Conservation (phyloP, 225 moss, liverwort and hornwort genomes). For the Sphagnum contortum region DNA sequence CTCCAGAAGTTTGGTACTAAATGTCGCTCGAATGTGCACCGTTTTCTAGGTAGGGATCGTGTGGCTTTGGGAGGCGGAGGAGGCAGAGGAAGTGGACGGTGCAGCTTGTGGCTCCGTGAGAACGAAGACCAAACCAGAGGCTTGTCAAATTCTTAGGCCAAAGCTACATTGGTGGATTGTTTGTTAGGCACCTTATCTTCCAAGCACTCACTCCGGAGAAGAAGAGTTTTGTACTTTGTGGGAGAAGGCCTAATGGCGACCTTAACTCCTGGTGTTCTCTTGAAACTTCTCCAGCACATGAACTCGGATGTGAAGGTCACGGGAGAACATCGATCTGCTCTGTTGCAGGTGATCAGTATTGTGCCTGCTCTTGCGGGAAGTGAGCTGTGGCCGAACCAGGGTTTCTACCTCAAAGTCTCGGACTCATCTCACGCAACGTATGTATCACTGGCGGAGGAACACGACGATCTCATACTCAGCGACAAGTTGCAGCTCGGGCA, state of each 20-base stretch:
- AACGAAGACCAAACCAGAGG: too few species aligned
- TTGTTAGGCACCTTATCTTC: too few species aligned
- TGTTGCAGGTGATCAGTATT: conserved; percentile 49
- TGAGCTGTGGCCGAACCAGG: conserved; percentile 44
- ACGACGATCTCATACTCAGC: conserved; percentile 42
- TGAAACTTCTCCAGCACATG: conserved; percentile 41
- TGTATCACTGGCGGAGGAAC: conserved; percentile 44
- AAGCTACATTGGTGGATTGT: too few species aligned
- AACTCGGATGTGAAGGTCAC: conserved; percentile 46
- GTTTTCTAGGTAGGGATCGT: too few species aligned
- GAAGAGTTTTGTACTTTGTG: too few species aligned
- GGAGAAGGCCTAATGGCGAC: conserved; percentile 21
- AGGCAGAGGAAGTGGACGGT: too few species aligned
- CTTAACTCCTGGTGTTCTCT: conserved; percentile 34
- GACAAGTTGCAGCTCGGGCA: conserved; percentile 51
- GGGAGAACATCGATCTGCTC: conserved; percentile 43
- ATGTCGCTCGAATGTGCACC: too few species aligned
- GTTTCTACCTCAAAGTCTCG: conserved; percentile 47
- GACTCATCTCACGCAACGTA: conserved; percentile 50
- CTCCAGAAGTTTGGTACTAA: too few species aligned
- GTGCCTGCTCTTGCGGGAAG: conserved; percentile 47
- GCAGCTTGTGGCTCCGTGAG: too few species aligned
- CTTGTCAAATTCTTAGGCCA: too few species aligned
- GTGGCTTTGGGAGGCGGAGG: too few species aligned
- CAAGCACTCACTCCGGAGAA: too few species aligned